Evolutionary conservation across 225 moss, liverwort and hornwort species (phyloP), one percentile per base, ranked within the genome.

Genomic region (Neckera pumila): DNA sequence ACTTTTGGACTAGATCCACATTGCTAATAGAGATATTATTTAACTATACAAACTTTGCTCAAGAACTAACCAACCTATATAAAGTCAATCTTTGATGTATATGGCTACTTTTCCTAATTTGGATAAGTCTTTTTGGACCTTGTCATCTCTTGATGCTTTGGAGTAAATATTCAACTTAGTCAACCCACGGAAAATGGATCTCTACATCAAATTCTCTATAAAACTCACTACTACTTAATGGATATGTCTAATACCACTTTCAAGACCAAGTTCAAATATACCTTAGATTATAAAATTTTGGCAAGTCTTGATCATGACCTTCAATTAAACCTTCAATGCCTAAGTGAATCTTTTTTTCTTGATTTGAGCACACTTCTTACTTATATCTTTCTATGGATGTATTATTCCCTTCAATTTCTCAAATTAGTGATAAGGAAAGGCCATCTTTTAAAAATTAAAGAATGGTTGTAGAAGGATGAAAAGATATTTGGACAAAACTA

Each of bases 291-390:
- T 28, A 73, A 73, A 45, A 17, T 73, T 49, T 0, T 31, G 0
- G 7, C 18, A 74, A 47, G 74, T 74, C 7, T 74, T n/a, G n/a
- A n/a, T n/a, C n/a, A n/a, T 49, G 19, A 49, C 19, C 2, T 12
- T 74, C 19, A 47, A 47, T 19, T 11, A 17, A 31, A 2, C 19
- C 2, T 2, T 31, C 49, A 7, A 11, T 45, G 18, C 17, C 1
- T n/a, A n/a, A n/a, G n/a, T 17, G 1, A 30, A 17, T 17, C 15
- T 30, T 73, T 49, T n/a, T 47, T 28, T 8, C 9, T 10, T 10
- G 2, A 4, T 47, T 30, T 47, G 18, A 30, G 15, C 1, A 47
- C 3, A 27, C 18, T 74, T 2, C n/a, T 0, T 47, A 0, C 12
- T 31, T 31, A 18, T 74, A 31, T 31, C 15, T 11, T 2, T 31